A percentile compares a stretch with the other conserved stretches of the same genome.
phyloP scores from a whole-genome alignment of 768 basidiomycete species.

The Gloeostereum incarnatum region DNA sequence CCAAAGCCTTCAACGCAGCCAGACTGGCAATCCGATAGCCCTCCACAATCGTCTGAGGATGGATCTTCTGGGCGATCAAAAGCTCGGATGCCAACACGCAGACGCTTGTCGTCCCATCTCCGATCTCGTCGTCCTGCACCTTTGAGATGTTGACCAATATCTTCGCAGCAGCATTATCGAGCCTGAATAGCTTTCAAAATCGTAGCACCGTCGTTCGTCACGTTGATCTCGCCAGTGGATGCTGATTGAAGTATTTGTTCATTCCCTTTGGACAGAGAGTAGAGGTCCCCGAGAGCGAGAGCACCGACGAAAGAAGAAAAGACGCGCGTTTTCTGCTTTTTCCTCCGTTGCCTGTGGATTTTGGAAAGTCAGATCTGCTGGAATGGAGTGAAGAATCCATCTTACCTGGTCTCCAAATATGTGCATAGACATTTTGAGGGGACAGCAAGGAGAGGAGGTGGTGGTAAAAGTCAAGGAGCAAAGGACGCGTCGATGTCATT shows the following conservation, averaged over 20 bases:
- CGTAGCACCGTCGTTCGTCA: slow-evolving; percentile 98
- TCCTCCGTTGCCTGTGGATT: slow-evolving; percentile 71
- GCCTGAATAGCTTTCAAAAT: slow-evolving; percentile 95
- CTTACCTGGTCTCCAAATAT: slow-evolving; percentile 63
- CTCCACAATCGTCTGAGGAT: slow-evolving; percentile 97
- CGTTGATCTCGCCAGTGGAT: slow-evolving; percentile 86
- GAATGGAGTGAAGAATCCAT: slow-evolving; percentile 2
- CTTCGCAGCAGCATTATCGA: slow-evolving; percentile 98
- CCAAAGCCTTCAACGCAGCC: slow-evolving; percentile 79
- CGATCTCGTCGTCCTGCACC: slow-evolving; percentile 99
- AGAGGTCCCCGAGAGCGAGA: slow-evolving; percentile 93
- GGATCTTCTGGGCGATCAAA: slow-evolving; percentile 83
- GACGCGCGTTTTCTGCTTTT: slow-evolving; percentile 95
- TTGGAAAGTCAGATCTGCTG: not conserved
- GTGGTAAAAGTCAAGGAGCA: too few species aligned
- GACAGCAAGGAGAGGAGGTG: too few species aligned
- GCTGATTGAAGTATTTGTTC: slow-evolving; percentile 97
- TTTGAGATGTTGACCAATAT: slow-evolving; percentile 99
- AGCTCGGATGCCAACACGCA: slow-evolving; percentile 90
- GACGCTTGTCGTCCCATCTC: slow-evolving; percentile 90
- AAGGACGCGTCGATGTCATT: too few species aligned
- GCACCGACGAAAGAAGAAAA: slow-evolving; percentile 98
- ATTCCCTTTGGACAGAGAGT: slow-evolving; percentile 99
- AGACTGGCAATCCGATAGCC: slow-evolving; percentile 89
- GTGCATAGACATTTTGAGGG: slow-evolving; percentile 71